Evolutionary conservation across 2,329 filamentous ascomycete genomes (phyloP), one percentile per base, ranked within the genome.

Genomic region (Stemphylium lycopersici): DNA sequence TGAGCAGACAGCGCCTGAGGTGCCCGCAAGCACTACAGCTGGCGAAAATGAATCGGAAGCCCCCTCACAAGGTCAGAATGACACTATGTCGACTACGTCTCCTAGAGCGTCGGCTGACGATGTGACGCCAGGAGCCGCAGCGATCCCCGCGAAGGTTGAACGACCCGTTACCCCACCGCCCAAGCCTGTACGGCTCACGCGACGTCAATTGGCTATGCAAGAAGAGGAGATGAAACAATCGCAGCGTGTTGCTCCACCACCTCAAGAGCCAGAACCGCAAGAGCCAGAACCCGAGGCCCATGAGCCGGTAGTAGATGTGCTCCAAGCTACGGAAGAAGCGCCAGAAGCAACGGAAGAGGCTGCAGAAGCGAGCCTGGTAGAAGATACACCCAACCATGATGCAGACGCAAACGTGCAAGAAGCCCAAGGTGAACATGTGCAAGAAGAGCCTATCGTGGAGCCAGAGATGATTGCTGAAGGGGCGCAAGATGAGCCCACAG

Each of bases 181-280:
- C 15, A 70, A 67, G 46, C 58, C 71, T 26, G 58, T 67, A 11
- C 68, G 70, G 52, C 67, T 68, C 48, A 74, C 72, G 32, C 69
- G 73, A 41, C 69, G 72, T 37, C 72, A 75, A 55, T 52, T 74
- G 51, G 69, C 70, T 11, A 72, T 67, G 45, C 62, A 71, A 20
- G 68, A 73, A 36, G 70, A 73, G 54, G 63, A 69, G 16, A 51
- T 65, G 20, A 65, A 59, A 36, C 66, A 66, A 32, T 62, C 63
- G 12, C 65, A 69, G 45, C 56, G 51, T 18, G 56, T 48, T n/a
- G 37, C 42, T n/a, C 32, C 52, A 13, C 50, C 57, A 32, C 51
- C 52, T 15, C 43, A 47, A 22, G 43, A 63, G 22, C 48, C 56
- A 34, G 53, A 65, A 32, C 51, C 52, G 13, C 43, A 47, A 24